phyloP scores from a whole-genome alignment of 345 rosid species.

The Populus pruinosa region DNA sequence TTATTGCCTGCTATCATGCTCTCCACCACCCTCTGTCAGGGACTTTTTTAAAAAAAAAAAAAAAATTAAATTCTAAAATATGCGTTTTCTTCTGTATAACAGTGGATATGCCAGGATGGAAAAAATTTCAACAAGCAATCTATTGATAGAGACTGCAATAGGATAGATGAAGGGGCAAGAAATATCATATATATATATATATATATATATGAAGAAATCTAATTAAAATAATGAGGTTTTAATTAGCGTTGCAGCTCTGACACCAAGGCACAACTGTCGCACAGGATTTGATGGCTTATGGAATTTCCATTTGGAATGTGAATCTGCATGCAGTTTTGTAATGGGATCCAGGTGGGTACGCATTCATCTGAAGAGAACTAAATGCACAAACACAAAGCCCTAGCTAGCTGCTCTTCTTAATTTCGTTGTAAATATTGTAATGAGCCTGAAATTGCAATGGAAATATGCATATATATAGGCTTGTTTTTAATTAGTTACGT shows the following conservation, averaged over 20 bases:
- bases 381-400: neutral
- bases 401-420: neutral
- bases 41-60: too few relatives aligned
- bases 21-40: too few relatives aligned
- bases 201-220: neutral
- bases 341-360: neutral
- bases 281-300: neutral
- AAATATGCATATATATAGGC: too few relatives aligned
- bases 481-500: neutral
- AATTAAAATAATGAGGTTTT: too few relatives aligned
- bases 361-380: neutral
- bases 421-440: neutral
- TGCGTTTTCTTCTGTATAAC: neutral
- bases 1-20: too few relatives aligned
- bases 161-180: neutral
- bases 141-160: neutral
- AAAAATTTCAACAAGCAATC: neutral
- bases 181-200: neutral
- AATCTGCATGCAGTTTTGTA: neutral
- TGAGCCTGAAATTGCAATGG: neutral
- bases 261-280: neutral
- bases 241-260: neutral
- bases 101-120: neutral
- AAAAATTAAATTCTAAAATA: neutral
- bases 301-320: neutral